phyloP scores from a whole-genome alignment of 2,329 filamentous ascomycete genomes.

The Dothistroma pini region DNA sequence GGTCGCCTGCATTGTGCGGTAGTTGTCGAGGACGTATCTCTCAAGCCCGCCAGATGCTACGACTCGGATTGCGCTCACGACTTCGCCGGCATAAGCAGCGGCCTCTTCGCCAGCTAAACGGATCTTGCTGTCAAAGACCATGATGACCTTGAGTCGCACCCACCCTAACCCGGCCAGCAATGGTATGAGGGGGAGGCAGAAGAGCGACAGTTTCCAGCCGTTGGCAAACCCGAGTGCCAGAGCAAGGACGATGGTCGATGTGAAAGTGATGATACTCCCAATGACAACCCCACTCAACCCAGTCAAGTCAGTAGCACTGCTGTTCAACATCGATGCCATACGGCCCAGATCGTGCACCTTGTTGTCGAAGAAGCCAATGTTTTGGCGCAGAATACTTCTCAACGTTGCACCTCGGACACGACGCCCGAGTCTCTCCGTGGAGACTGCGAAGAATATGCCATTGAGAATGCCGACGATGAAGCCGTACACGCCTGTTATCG shows the following conservation, averaged over 20 bases:
- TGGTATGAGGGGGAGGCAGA: constrained; percentile 44
- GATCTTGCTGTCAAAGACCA: constrained; percentile 22
- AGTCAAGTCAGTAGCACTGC: constrained; percentile 45
- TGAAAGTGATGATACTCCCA: constrained; percentile 44
- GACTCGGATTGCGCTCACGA: constrained; percentile 29
- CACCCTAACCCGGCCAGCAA: constrained; percentile 42
- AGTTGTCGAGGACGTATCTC: neutral
- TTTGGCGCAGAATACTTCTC: constrained; percentile 79
- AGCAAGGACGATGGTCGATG: constrained; percentile 42
- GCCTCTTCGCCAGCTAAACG: neutral
- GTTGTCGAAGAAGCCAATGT: constrained; percentile 80
- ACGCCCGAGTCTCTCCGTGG: constrained; percentile 75
- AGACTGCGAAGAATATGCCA: constrained; percentile 71
- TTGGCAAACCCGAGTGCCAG: constrained; percentile 47
- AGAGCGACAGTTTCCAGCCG: constrained; percentile 49
- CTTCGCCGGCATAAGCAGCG: constrained; percentile 30
- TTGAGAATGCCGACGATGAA: too few relatives aligned
- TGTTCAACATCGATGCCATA: too few relatives aligned
- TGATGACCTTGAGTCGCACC: constrained; percentile 40
- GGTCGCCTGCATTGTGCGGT: neutral
- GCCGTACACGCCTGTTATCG: too few relatives aligned
- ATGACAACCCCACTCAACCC: constrained; percentile 47
- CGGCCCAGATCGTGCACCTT: constrained; percentile 40
- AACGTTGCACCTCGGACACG: constrained; percentile 78
- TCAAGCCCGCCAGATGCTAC: constrained; percentile 31